Base-by-base conservation (phyloP, 805 yeast species). In the Pichia californica region DNA sequence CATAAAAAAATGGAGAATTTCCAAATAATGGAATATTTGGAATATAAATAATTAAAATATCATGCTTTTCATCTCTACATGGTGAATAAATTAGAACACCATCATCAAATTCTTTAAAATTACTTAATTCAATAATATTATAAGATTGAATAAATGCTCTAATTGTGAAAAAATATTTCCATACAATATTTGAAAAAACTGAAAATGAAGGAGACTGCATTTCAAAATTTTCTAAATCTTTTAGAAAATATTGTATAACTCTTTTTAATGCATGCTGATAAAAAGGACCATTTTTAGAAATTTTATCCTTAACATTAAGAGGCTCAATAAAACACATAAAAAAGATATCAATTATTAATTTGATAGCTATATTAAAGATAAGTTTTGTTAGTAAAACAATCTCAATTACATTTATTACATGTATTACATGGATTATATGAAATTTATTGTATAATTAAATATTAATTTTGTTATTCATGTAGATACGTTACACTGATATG, bases 1-100 rank as follows among this genome's bases (percentile, higher is more conserved):
- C 43, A 46, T 73, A 74, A 45, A 69, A 63, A 48, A 66, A 66
- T 2, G 71, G 68, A 1, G 67, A 59, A 9, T 41, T 49, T 2
- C 58, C 53, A n/a, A 64, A 51, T 31, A 66, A 42, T 2, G 64
- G 61, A n/a, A 68, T 63, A 13, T 77, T 77, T 8, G 74, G 78
- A 13, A 74, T 57, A 45, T 66, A 73, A 39, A 63, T 62, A 2
- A 76, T 40, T 3, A 72, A 55, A 4, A 75, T 36, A 51, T 76
- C 81, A 38, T 63, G 63, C 1, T 45, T 46, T 1, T 33, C 38
- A 41, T 38, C 59, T 52, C 70, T 68, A 61, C 45, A 50, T 48
- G 50, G 16, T 64, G 73, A 34, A 45, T 51, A 49, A 49, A 57
- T 43, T 55, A 58, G 26, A 45, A 56, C 27, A 32, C 63, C 55